Conservation (phyloP, 345 rosid genomes). For the Citrus glauca region DNA sequence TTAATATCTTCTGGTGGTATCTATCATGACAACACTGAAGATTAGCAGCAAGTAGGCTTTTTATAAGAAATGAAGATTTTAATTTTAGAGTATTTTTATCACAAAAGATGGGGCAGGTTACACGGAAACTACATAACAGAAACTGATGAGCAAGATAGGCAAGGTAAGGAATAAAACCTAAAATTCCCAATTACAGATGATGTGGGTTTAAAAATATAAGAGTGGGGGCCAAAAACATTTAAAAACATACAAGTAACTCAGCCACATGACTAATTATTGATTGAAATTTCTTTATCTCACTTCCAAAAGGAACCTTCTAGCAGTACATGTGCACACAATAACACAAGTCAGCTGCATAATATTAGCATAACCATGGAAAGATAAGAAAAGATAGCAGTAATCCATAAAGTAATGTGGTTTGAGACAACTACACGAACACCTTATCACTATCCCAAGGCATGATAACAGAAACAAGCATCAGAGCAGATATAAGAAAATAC, state of each 20-base stretch:
- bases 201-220: background rate
- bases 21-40: constrained; percentile 30
- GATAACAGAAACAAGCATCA: background rate
- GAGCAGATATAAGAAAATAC: background rate
- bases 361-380: background rate
- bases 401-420: background rate
- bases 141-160: background rate
- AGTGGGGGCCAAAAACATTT: background rate
- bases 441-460: too few relatives aligned
- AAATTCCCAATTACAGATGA: background rate
- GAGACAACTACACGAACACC: background rate
- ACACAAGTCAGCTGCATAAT: background rate
- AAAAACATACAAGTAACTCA: background rate
- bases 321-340: background rate
- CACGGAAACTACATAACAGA: background rate
- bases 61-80: background rate
- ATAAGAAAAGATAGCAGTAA: background rate
- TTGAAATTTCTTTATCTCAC: background rate
- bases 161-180: background rate
- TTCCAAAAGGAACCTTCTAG: background rate
- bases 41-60: background rate
- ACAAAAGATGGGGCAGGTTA: background rate
- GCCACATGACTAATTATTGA: background rate
- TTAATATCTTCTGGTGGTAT: constrained; percentile 87
- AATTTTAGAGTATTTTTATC: background rate